These are phyloP conservation scores for Amanita muscaria DNA, from an alignment of 768 basidiomycete genomes.

Conservation along the genomic window DNA sequence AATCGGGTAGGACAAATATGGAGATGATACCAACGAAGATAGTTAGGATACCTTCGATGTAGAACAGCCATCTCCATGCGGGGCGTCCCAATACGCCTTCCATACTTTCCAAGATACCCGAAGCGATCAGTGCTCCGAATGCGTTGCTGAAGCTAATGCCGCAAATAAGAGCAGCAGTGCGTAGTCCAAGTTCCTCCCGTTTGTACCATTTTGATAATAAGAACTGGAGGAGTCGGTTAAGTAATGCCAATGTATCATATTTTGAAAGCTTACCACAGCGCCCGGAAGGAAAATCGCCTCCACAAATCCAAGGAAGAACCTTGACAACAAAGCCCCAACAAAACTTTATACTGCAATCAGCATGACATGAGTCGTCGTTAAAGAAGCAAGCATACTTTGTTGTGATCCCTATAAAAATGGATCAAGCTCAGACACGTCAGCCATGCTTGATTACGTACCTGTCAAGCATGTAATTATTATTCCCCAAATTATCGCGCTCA, in stretches of 20 bases:
- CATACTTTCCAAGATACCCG: slow-evolving; percentile 70
- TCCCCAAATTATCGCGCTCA: slow-evolving; percentile 71
- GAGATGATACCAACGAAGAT: slow-evolving; percentile 46
- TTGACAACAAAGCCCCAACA: slow-evolving; percentile 54
- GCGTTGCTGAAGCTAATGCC: slow-evolving; percentile 81
- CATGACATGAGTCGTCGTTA: neutral
- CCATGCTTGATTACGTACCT: slow-evolving; percentile 23
- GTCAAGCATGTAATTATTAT: slow-evolving; percentile 45
- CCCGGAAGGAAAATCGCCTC: slow-evolving; percentile 71
- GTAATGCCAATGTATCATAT: neutral
- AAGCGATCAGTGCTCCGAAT: slow-evolving; percentile 76
- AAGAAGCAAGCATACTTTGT: slow-evolving; percentile 24
- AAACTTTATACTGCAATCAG: slow-evolving; percentile 39
- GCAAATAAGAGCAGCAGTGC: slow-evolving; percentile 66
- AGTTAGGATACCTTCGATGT: slow-evolving; percentile 60
- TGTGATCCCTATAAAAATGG: slow-evolving; percentile 25
- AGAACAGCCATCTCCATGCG: slow-evolving; percentile 84
- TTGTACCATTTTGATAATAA: slow-evolving; percentile 76
- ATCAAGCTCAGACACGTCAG: neutral
- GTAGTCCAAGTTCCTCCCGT: slow-evolving; percentile 60
- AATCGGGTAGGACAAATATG: slow-evolving; percentile 70
- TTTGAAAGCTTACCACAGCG: slow-evolving; percentile 27
- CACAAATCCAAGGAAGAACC: too few species aligned
- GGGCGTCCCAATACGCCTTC: slow-evolving; percentile 64
- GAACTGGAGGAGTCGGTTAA: slow-evolving; percentile 26